Evolutionary conservation across 129 eudicot genomes (phyloP).

Genomic region (Saposhnikovia divaricata): DNA sequence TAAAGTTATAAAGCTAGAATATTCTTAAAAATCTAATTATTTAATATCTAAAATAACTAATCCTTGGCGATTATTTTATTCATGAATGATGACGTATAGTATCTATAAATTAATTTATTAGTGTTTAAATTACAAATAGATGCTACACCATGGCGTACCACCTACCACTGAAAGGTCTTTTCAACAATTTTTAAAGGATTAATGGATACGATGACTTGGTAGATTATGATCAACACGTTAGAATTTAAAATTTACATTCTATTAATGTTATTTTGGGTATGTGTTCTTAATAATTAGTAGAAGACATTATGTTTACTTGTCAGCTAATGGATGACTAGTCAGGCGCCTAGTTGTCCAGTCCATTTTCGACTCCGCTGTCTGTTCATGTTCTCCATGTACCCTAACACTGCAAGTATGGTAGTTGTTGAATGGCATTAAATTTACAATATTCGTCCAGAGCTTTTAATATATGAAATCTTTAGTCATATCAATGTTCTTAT

Average conservation of each 20-base stretch:
- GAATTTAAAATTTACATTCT: no score
- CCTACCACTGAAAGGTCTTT: background rate
- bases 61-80: background rate
- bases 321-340: no score
- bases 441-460: background rate
- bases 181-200: background rate
- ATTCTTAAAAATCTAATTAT: no score
- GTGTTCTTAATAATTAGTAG: no score
- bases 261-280: background rate
- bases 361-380: no score
- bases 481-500: background rate
- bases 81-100: background rate
- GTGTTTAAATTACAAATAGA: no score
- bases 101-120: no score
- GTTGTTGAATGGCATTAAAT: no score
- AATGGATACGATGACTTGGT: background rate
- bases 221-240: background rate
- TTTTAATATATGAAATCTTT: background rate
- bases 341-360: no score
- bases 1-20: background rate
- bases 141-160: background rate
- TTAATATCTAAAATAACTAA: background rate
- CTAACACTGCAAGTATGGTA: no score
- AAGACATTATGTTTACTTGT: no score
- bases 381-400: no score